Base-by-base conservation (phyloP, 495 filamentous ascomycete genomes). In the Bathelium albidoporum region DNA sequence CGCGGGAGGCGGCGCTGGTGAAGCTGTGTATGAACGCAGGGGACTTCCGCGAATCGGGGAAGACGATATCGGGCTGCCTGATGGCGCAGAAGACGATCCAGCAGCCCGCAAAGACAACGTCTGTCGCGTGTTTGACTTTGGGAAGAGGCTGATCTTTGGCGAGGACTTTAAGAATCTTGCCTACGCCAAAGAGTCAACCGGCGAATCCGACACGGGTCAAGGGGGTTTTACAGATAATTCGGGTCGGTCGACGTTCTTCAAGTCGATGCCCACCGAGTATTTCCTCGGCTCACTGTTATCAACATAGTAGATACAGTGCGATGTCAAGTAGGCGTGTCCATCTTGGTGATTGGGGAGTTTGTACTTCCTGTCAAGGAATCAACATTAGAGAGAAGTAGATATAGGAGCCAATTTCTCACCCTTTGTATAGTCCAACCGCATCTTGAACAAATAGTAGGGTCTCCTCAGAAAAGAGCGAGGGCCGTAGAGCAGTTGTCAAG, bases 91-190 rank as follows among this genome's bases (percentile, higher is more conserved):
- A 66, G 67, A 67, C 31, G 43, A 70, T 16, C 69, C 72, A 11
- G 75, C 69, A 26, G 68, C 73, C 12, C 77, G 68, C 14, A 75
- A 73, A 58, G 80, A 55, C 62, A 81, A 79, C 0, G 77, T 81
- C 26, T 80, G 70, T 59, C 80, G 80, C 72, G 89, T 85, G 61
- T 82, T 66, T 67, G 73, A 76, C 72, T 95, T 97, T 2, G 91
- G 87, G 65, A 91, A 83, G 61, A 98, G 74, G 1, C 87, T 96
- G 65, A 99, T 84, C 75, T 99, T 99, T 22, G 94, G 76, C 5
- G 95, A 97, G 0, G 95, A 97, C 68, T 95, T 97, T 29, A 96
- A 75, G 68, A 99, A 97, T 22, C 95, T 88, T 60, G 90, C 91
- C 90, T 96, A 65, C 20, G 28, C 9, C 18, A 11, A 32, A 22